phyloP scores from a whole-genome alignment of 2,329 filamentous ascomycete species.

The Neonectria ditissima region DNA sequence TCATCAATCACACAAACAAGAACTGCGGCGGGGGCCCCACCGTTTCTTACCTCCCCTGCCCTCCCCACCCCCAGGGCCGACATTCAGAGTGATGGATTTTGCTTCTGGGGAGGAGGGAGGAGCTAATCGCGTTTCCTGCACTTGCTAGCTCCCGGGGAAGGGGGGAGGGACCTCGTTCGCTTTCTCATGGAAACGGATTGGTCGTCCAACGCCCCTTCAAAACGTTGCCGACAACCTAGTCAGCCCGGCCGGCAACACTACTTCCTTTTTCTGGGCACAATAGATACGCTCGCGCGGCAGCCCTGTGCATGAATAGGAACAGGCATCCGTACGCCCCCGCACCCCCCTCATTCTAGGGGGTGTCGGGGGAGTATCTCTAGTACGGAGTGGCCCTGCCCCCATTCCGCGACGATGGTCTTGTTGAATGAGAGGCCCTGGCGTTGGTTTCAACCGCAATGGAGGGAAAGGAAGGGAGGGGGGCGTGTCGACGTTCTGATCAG shows the following conservation, averaged over 20 bases:
- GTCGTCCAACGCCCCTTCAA: background rate
- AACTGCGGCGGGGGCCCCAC: too few species aligned
- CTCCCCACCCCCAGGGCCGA: background rate
- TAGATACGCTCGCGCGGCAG: background rate
- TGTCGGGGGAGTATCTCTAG: background rate
- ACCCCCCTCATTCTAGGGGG: too few species aligned
- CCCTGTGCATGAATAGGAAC: background rate
- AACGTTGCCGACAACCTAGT: too few species aligned
- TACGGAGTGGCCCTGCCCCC: background rate
- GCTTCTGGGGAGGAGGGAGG: background rate
- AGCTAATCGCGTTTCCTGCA: background rate
- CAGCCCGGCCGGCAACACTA: background rate
- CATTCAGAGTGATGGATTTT: background rate
- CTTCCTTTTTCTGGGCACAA: background rate
- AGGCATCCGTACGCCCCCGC: background rate
- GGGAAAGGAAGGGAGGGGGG: too few species aligned
- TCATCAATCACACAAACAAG: background rate
- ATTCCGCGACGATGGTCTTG: too few species aligned
- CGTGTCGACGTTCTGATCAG: background rate
- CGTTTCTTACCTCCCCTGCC: too few species aligned
- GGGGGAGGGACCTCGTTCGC: background rate
- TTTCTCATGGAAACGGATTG: background rate
- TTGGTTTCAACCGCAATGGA: background rate
- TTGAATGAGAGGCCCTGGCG: too few species aligned
- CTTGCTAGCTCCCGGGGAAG: background rate